These are phyloP conservation scores for Apiospora aurea DNA, from an alignment of 2,329 filamentous ascomycete species.

Conservation along the genomic window DNA sequence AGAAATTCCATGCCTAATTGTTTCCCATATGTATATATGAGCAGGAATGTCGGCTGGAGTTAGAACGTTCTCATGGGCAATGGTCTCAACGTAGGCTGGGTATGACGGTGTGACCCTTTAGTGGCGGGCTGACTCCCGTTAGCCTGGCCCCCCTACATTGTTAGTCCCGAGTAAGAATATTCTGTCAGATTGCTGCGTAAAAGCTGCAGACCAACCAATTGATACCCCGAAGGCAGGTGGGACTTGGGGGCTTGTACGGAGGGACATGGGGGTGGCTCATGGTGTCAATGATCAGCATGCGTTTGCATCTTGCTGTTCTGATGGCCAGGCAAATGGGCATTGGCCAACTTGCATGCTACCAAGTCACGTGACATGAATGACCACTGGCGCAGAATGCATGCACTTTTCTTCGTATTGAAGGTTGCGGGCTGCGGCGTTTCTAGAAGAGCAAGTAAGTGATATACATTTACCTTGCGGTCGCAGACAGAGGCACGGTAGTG, in stretches of 20 bases:
- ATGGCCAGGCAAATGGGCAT: background rate
- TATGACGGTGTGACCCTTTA: background rate
- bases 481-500: background rate
- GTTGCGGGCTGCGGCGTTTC: background rate
- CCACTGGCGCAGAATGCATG: background rate
- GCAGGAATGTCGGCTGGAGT: background rate
- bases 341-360: background rate
- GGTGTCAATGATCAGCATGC: too few species aligned
- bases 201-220: too few species aligned
- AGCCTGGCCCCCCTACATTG: background rate
- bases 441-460: background rate
- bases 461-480: background rate
- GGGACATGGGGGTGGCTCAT: too few species aligned
- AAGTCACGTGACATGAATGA: background rate
- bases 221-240: background rate
- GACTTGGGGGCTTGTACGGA: background rate
- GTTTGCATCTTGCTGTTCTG: background rate
- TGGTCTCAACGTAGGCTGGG: background rate
- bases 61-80: background rate
- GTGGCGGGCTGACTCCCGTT: background rate
- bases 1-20: too few species aligned
- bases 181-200: too few species aligned
- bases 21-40: background rate
- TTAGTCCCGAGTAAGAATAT: too few species aligned
- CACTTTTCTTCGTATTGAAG: background rate